These are phyloP conservation scores for Blastomyces parvus DNA, from an alignment of 2,329 filamentous ascomycete genomes.

Conservation along the genomic window DNA sequence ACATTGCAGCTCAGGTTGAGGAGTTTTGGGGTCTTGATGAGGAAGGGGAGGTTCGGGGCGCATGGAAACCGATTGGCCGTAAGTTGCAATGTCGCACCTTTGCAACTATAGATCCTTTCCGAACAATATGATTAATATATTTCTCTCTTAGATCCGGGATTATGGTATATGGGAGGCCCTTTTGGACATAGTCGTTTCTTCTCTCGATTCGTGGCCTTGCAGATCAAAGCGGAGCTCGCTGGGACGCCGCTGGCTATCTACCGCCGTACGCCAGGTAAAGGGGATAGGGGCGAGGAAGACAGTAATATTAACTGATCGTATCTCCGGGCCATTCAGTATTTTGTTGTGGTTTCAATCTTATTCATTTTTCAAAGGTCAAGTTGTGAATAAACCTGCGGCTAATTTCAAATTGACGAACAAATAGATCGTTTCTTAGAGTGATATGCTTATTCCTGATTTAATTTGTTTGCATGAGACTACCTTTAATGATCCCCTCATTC, in stretches of 20 bases:
- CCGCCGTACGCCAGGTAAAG: background rate
- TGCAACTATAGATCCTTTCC: background rate
- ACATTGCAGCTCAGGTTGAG: constrained; percentile 33
- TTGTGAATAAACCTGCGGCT: background rate
- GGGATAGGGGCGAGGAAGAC: background rate
- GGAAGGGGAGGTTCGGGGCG: constrained; percentile 40
- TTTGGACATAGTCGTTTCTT: constrained; percentile 33
- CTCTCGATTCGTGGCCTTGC: constrained; percentile 38
- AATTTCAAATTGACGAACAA: background rate
- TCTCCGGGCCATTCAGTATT: background rate
- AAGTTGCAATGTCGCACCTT: constrained; percentile 16
- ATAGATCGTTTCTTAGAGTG: background rate
- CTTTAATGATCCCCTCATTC: background rate
- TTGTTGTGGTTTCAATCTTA: background rate
- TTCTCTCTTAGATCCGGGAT: constrained; percentile 18
- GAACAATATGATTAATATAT: background rate
- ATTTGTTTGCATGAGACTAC: background rate
- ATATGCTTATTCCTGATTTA: background rate
- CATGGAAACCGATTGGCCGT: constrained; percentile 33
- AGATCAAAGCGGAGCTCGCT: constrained; percentile 32
- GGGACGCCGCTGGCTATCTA: constrained; percentile 17
- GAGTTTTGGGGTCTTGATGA: constrained; percentile 40
- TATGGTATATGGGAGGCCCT: constrained; percentile 41
- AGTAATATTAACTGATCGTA: background rate
- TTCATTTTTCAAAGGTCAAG: background rate